A percentile compares a stretch with the other conserved stretches of the same genome.
Evolutionary conservation across 371 early-diverging fungal species (phyloP).

Genomic region (Circinella minor): DNA sequence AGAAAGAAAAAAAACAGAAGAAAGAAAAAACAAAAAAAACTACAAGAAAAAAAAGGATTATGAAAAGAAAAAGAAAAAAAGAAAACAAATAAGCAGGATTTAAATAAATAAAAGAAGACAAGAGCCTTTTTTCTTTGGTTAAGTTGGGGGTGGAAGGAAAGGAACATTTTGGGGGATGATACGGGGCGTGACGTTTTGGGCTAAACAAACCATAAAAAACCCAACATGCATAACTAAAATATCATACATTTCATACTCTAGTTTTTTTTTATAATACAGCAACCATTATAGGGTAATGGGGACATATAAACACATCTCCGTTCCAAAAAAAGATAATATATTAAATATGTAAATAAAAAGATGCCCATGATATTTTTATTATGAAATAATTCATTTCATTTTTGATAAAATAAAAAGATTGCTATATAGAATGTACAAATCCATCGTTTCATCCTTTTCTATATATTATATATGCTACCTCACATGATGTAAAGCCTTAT

Average conservation of each 20-base stretch:
- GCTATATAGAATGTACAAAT: no score
- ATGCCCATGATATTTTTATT: no score
- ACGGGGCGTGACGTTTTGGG: conserved; percentile 7
- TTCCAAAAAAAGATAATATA: no score
- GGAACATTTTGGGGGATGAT: neutral
- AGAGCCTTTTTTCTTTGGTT: no score
- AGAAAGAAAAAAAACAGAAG: neutral
- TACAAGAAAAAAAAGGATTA: neutral
- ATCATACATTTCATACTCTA: no score
- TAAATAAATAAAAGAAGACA: conserved; percentile 5
- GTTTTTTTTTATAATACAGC: no score
- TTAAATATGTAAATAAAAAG: no score
- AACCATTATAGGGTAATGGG: no score
- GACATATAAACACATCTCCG: no score
- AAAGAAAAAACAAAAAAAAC: neutral
- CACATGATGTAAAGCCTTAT: conserved; percentile 1
- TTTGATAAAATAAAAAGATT: no score
- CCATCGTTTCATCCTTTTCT: neutral
- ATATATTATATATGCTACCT: neutral
- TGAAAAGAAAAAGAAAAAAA: neutral
- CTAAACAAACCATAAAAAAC: conserved; percentile 6
- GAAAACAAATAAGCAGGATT: conserved; percentile 2
- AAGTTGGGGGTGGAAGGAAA: neutral
- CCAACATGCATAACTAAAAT: neutral
- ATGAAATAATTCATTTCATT: no score